Base-by-base conservation (phyloP, 176 grass and related monocot species). In the Juncus inflexus region DNA sequence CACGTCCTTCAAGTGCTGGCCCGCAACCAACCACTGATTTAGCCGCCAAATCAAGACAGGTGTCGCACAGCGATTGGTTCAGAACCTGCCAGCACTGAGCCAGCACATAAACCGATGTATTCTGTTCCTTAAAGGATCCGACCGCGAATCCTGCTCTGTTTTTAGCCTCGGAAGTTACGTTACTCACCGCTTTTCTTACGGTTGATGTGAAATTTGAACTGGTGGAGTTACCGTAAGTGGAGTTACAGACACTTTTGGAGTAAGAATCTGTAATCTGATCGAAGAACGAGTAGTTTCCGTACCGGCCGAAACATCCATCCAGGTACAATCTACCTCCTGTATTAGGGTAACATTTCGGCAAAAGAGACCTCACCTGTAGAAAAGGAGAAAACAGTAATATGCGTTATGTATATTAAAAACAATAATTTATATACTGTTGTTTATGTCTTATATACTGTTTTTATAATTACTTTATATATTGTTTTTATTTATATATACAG, bases 281-380 rank as follows among this genome's bases (percentile, higher is more conserved):
- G 54, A 83, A 89, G 76, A 95, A 95, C 14, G 90, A 89, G 82
- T 89, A 80, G 75, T 89, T 95, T 65, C 0, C 79, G 64, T 95
- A 95, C 10, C 90, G 70, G 0, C 90, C 85, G 63, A 83, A 95
- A 67, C 90, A 95, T 2, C 90, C 85, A 55, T 89, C 82, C 49
- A 95, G 85, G 74, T 80, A 95, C 55, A 95, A 58, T 3, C 64
- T n/a, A 1, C 90, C 85, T 0, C 85, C 79, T 40, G 62, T 79
- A 14, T 81, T 67, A 52, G 85, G 85, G 67, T 95, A 95, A 75
- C 90, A 95, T 64, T 83, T 86, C 10, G 85, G 90, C 5, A 95
- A 83, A 37, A 86, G 85, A 40, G 90, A 95, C 3, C 90, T 63
- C 12, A 95, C 84, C 86, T 71, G 12, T 38, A 58, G 12, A 58